A percentile compares a stretch with the other conserved stretches of the same genome.
Evolutionary conservation across 2,329 filamentous ascomycete genomes (phyloP).

Genomic region (Lasiodiplodia gonubiensis): DNA sequence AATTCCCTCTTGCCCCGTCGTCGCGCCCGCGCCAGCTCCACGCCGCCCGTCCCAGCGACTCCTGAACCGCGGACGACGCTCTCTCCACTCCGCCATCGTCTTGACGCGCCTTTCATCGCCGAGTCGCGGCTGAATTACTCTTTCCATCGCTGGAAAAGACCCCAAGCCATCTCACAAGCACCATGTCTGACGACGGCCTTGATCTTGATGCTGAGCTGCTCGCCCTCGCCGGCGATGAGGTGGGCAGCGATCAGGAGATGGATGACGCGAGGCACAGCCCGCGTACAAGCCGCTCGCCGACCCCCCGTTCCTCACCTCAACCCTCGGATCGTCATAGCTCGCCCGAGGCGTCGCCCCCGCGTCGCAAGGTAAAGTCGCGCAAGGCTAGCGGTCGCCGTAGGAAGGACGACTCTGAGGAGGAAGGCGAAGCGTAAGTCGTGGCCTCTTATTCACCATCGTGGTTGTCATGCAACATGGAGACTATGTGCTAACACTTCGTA

Average conservation of each 20-base stretch:
- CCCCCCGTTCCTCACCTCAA: constrained; percentile 47
- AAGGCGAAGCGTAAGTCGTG: constrained; percentile 79
- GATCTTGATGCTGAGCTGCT: constrained; percentile 88
- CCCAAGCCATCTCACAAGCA: constrained; percentile 23
- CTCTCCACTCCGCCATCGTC: neutral
- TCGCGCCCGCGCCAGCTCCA: constrained; percentile 21
- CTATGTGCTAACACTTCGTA: constrained; percentile 42
- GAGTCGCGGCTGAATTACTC: neutral
- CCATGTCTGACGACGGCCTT: constrained; percentile 70
- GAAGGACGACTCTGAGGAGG: constrained; percentile 59
- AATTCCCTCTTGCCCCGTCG: neutral
- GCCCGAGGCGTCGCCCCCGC: constrained; percentile 53
- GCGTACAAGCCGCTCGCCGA: constrained; percentile 62
- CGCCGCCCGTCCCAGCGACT: constrained; percentile 19
- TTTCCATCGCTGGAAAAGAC: neutral
- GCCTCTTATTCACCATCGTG: neutral
- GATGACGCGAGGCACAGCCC: constrained; percentile 54
- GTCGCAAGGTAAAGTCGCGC: constrained; percentile 54
- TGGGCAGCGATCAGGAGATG: constrained; percentile 56
- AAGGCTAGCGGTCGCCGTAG: constrained; percentile 53
- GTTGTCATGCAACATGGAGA: neutral
- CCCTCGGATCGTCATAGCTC: constrained; percentile 40
- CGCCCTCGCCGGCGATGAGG: constrained; percentile 78
- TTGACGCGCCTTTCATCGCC: constrained; percentile 9
- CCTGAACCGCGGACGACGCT: constrained; percentile 15